A percentile compares a stretch with the other conserved stretches of the same genome.
Conservation (phyloP, 116 monocot species). For the Cymodocea nodosa region DNA sequence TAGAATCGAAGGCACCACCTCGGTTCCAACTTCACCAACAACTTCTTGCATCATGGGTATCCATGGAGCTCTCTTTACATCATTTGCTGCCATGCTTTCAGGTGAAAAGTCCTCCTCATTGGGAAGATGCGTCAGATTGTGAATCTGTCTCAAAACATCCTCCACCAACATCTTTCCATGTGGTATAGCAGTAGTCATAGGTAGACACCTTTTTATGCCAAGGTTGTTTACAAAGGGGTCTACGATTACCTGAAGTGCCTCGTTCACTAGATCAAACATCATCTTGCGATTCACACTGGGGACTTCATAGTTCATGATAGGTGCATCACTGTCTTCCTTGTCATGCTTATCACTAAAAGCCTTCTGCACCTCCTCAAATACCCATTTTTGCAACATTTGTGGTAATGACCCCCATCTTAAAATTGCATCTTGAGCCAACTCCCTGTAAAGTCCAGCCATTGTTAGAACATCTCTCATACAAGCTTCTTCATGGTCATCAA, state of each 20-base stretch:
- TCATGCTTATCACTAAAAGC: slow-evolving; percentile 9
- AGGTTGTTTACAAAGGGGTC: neutral
- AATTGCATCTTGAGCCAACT: slow-evolving; percentile 9
- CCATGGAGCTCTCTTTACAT: slow-evolving; percentile 27
- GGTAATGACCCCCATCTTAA: slow-evolving; percentile 18
- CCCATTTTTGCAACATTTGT: slow-evolving; percentile 32
- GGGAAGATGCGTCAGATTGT: slow-evolving; percentile 6
- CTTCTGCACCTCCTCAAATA: slow-evolving; percentile 53
- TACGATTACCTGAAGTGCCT: slow-evolving; percentile 27
- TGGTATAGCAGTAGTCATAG: neutral
- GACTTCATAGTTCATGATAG: neutral
- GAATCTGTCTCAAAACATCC: slow-evolving; percentile 33
- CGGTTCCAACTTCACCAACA: slow-evolving; percentile 19
- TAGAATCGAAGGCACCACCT: slow-evolving; percentile 29
- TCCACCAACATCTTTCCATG: slow-evolving; percentile 30
- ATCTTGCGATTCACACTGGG: slow-evolving; percentile 18
- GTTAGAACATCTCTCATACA: slow-evolving; percentile 48
- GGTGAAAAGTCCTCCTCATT: slow-evolving; percentile 19
- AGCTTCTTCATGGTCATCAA: slow-evolving; percentile 22
- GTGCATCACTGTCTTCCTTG: neutral
- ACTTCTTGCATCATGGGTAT: slow-evolving; percentile 16
- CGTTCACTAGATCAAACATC: slow-evolving; percentile 54
- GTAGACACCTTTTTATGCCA: slow-evolving; percentile 11
- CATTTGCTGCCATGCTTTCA: slow-evolving; percentile 23
- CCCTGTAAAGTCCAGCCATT: slow-evolving; percentile 24